Conservation (phyloP, 2,329 filamentous ascomycete genomes). For the Penicillium sp. region DNA sequence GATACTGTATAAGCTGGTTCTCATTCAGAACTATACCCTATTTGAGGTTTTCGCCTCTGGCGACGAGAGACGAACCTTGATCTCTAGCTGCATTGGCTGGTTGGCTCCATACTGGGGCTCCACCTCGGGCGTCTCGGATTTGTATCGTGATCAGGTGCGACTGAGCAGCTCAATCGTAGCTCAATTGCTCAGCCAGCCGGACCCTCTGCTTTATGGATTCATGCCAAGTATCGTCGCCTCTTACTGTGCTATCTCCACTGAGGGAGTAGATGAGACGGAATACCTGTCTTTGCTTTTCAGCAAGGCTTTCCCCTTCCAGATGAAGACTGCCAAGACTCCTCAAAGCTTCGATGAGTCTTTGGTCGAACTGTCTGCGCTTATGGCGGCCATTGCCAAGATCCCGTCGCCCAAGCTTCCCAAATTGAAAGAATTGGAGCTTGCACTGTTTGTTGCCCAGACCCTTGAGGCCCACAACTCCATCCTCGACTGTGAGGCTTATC, state of each 20-base stretch:
- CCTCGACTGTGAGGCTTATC: constrained; percentile 84
- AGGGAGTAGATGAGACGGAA: constrained; percentile 58
- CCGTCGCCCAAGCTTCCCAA: constrained; percentile 72
- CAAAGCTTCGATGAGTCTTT: constrained; percentile 80
- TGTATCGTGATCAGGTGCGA: constrained; percentile 90
- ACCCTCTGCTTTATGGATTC: constrained; percentile 80
- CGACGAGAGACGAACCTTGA: constrained; percentile 71
- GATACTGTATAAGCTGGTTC: constrained; percentile 83
- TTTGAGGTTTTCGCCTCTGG: constrained; percentile 77
- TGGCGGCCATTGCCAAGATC: constrained; percentile 77
- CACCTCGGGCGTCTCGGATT: constrained; percentile 69
- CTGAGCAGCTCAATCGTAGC: constrained; percentile 91
- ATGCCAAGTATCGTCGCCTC: constrained; percentile 89
- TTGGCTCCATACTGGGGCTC: constrained; percentile 91
- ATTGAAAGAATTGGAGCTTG: constrained; percentile 74
- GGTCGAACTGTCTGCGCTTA: constrained; percentile 81
- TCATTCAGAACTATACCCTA: constrained; percentile 88
- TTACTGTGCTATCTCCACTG: constrained; percentile 72
- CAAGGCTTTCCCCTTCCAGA: constrained; percentile 82
- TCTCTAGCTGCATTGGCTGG: constrained; percentile 84
- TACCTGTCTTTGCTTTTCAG: constrained; percentile 86
- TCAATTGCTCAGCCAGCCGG: constrained; percentile 75
- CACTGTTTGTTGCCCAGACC: constrained; percentile 72
- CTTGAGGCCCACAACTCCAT: constrained; percentile 88
- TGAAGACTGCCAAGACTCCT: constrained; percentile 61